A percentile compares a stretch with the other conserved stretches of the same genome.
Conservation (phyloP, 805 yeast genomes). For the Alloascoidea africana region DNA sequence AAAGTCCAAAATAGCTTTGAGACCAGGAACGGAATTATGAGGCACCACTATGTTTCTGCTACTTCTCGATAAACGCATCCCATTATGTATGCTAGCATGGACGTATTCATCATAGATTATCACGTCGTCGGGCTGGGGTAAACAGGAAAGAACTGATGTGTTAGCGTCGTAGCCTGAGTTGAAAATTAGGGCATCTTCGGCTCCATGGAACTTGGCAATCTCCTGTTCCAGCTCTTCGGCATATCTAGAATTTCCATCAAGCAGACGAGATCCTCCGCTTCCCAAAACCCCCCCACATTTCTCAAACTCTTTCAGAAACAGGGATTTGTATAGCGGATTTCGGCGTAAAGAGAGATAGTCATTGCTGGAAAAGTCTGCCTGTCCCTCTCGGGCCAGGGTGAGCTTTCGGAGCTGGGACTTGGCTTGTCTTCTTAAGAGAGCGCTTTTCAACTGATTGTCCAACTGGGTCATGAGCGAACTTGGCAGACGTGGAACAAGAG, state of each 20-base stretch:
- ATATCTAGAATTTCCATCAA: constrained; percentile 12
- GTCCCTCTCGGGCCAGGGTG: too few relatives aligned
- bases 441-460: background rate
- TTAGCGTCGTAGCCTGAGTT: constrained; percentile 14
- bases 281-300: constrained; percentile 6
- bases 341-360: constrained; percentile 9
- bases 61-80: constrained; percentile 10
- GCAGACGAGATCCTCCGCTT: constrained; percentile 12
- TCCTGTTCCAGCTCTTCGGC: constrained; percentile 8
- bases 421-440: constrained; percentile 4
- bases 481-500: too few relatives aligned
- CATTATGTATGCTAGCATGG: constrained; percentile 14
- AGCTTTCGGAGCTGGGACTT: too few relatives aligned
- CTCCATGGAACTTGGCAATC: constrained; percentile 10
- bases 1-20: constrained; percentile 2
- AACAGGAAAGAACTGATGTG: constrained; percentile 9
- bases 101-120: constrained; percentile 12
- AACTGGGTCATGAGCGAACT: too few relatives aligned
- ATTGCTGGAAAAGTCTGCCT: constrained; percentile 12
- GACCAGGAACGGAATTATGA: constrained; percentile 8
- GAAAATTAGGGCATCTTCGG: constrained; percentile 10
- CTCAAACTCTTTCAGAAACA: constrained; percentile 6
- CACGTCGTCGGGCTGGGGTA: constrained; percentile 11
- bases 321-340: constrained; percentile 3
- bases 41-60: constrained; percentile 3